phyloP scores from a whole-genome alignment of 192 early-diverging fungal species.

The Podila epigama region DNA sequence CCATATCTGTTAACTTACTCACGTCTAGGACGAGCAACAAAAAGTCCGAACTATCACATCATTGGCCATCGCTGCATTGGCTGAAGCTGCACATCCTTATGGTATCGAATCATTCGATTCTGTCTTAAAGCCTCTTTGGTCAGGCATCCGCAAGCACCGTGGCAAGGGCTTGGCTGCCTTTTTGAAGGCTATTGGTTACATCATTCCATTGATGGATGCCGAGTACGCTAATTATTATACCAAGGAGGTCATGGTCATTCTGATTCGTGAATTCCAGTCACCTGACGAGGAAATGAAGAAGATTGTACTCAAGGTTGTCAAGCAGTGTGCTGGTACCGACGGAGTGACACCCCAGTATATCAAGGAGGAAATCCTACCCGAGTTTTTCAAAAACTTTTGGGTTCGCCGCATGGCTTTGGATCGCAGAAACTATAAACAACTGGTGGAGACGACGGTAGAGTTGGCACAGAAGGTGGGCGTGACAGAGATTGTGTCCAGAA shows the following conservation, averaged over 20 bases:
- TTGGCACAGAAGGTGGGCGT: slow-evolving; percentile 94
- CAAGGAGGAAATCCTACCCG: slow-evolving; percentile 89
- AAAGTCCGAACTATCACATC: slow-evolving; percentile 96
- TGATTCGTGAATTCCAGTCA: slow-evolving; percentile 96
- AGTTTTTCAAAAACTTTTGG: slow-evolving; percentile 98
- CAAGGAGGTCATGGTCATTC: slow-evolving; percentile 89
- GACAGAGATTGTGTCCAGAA: slow-evolving; percentile 83
- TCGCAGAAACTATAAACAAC: slow-evolving; percentile 88
- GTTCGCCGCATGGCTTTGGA: slow-evolving; percentile 97
- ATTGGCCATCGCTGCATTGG: slow-evolving; percentile 92
- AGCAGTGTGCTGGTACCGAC: slow-evolving; percentile 94
- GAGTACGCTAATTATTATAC: slow-evolving; percentile 96
- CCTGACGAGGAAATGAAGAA: slow-evolving; percentile 99
- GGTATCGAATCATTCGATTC: slow-evolving; percentile 98
- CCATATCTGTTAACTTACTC: background rate
- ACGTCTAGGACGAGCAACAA: slow-evolving; percentile 86
- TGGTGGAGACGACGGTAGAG: slow-evolving; percentile 97
- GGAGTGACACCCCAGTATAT: slow-evolving; percentile 90
- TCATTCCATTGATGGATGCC: slow-evolving; percentile 97
- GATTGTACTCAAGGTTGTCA: slow-evolving; percentile 97
- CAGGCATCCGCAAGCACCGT: slow-evolving; percentile 93
- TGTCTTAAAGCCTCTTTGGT: slow-evolving; percentile 90
- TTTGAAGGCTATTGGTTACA: slow-evolving; percentile 98
- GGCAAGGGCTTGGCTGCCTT: slow-evolving; percentile 97
- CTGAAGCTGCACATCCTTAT: slow-evolving; percentile 97